Conservation (phyloP, 2,329 filamentous ascomycete genomes). For the Lecanicillium sp. region DNA sequence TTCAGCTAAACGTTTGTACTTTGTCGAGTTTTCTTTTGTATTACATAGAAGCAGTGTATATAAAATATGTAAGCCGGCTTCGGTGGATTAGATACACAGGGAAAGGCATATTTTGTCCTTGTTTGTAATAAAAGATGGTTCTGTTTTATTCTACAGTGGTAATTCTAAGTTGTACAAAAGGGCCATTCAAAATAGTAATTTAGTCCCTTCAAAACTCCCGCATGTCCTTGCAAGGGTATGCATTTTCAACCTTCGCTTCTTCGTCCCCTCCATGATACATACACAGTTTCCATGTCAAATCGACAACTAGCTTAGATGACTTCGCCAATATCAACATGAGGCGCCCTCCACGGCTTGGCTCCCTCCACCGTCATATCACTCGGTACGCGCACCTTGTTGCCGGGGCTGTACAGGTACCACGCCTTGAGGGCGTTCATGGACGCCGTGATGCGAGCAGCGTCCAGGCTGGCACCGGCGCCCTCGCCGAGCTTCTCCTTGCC, state of each 20-base stretch:
- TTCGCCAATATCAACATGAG: conserved; percentile 64
- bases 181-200: background rate
- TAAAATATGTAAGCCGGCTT: too few species aligned
- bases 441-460: conserved; percentile 71
- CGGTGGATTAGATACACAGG: conserved; percentile 1
- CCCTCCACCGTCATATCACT: conserved; percentile 60
- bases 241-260: conserved; percentile 6
- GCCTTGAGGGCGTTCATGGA: conserved; percentile 80
- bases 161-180: conserved; percentile 16
- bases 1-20: conserved; percentile 42
- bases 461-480: conserved; percentile 69
- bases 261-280: conserved; percentile 1
- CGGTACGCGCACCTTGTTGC: conserved; percentile 54
- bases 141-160: conserved; percentile 30
- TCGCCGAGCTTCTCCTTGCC: conserved; percentile 88
- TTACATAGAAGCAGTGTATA: background rate
- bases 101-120: conserved; percentile 6
- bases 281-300: background rate
- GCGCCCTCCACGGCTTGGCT: conserved; percentile 57
- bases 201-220: background rate
- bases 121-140: conserved; percentile 11
- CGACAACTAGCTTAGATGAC: conserved; percentile 39
- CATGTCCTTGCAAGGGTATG: conserved; percentile 9
- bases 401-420: conserved; percentile 94
- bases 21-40: background rate